These are phyloP conservation scores for Allomyces javanicus DNA, from an alignment of 192 early-diverging fungal species.

Conservation along the genomic window DNA sequence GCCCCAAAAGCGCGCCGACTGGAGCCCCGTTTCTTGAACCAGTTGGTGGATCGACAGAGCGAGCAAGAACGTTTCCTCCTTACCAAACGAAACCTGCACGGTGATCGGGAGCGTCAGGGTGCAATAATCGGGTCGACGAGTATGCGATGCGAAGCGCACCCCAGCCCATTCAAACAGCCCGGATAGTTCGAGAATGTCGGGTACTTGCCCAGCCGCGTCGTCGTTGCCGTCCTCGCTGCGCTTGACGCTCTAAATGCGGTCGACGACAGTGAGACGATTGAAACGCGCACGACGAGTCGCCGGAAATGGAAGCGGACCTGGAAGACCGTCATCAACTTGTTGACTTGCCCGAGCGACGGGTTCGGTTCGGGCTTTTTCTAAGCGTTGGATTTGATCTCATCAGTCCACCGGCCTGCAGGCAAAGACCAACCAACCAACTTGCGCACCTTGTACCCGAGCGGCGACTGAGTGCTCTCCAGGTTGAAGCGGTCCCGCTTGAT, in stretches of 20 bases:
- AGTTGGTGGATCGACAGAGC: slow-evolving; percentile 30
- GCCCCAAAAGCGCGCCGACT: slow-evolving; percentile 36
- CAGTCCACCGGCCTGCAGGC: no score
- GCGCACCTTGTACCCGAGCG: slow-evolving; percentile 5
- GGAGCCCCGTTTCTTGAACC: slow-evolving; percentile 25
- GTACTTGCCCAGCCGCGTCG: slow-evolving; percentile 30
- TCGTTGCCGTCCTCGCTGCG: slow-evolving; percentile 2
- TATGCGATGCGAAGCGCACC: not conserved
- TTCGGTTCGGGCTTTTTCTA: not conserved
- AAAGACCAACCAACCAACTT: no score
- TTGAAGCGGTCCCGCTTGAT: slow-evolving; percentile 4
- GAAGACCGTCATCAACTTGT: not conserved
- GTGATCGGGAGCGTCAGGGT: no score
- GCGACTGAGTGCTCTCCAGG: slow-evolving; percentile 1
- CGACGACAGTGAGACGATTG: no score
- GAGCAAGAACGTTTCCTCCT: slow-evolving; percentile 31
- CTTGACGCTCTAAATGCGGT: not conserved
- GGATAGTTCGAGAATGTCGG: slow-evolving; percentile 33
- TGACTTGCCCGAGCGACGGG: not conserved
- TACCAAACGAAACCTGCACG: slow-evolving; percentile 18
- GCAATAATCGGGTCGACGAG: no score
- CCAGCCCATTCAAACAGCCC: slow-evolving; percentile 42
- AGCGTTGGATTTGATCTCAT: no score
- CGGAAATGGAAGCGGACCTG: no score
- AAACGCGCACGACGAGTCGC: no score